phyloP scores from a whole-genome alignment of 148 eudicot species.

The Heliosperma pusillum region DNA sequence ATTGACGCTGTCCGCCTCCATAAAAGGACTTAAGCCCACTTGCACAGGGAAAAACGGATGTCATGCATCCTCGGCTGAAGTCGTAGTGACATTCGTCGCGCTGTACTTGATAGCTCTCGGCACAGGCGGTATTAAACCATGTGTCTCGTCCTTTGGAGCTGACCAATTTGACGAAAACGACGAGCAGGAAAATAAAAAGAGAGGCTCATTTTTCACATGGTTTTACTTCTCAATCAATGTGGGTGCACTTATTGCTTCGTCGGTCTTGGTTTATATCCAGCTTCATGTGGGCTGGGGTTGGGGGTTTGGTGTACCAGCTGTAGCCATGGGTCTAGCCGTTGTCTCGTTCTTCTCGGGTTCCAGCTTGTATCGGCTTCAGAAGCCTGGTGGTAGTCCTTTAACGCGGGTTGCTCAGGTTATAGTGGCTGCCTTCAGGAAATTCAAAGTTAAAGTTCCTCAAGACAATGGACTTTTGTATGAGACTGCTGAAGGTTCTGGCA shows the following conservation, averaged over 20 bases:
- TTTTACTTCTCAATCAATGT: constrained; percentile 53
- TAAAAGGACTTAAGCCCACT: constrained; percentile 30
- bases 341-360: constrained; percentile 47
- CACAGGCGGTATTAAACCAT: constrained; percentile 32
- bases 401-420: constrained; percentile 49
- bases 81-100: constrained; percentile 29
- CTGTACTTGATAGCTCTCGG: constrained; percentile 52
- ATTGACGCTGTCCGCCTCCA: constrained; percentile 44
- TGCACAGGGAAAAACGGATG: constrained; percentile 27
- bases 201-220: constrained; percentile 54
- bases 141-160: constrained; percentile 57
- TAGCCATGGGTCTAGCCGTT: constrained; percentile 50
- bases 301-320: constrained; percentile 61
- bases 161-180: constrained; percentile 59
- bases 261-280: constrained; percentile 51
- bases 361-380: constrained; percentile 42
- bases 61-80: constrained; percentile 28
- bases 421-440: constrained; percentile 43
- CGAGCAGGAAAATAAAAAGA: constrained; percentile 33
- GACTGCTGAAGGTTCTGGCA: constrained; percentile 34
- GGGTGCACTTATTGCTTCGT: constrained; percentile 57
- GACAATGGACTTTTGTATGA: constrained; percentile 41
- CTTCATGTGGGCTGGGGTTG: constrained; percentile 54
- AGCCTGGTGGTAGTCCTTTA: constrained; percentile 55
- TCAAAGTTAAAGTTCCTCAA: constrained; percentile 32